A percentile compares a stretch with the other conserved stretches of the same genome.
These are phyloP conservation scores for Blastobotrys illinoisensis DNA, from an alignment of 1,139 yeast genomes.

Conservation along the genomic window DNA sequence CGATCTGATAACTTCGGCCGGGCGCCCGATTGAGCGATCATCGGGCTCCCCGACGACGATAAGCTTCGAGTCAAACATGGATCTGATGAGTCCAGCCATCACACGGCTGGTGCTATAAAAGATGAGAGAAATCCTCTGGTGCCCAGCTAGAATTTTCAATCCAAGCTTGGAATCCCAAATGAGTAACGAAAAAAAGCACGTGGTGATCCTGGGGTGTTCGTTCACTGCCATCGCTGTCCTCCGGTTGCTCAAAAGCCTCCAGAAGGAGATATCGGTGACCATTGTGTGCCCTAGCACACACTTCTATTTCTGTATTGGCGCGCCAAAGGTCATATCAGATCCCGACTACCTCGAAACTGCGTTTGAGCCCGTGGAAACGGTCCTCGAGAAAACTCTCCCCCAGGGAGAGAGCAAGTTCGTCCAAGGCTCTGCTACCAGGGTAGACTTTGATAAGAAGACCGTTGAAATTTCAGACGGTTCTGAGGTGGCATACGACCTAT, in stretches of 20 bases:
- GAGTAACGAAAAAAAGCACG: neutral
- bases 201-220: constrained; percentile 1
- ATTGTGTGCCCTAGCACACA: neutral
- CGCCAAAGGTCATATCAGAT: neutral
- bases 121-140: neutral
- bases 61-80: neutral
- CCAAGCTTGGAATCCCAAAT: neutral
- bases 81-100: too few species aligned
- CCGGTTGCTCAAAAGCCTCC: neutral
- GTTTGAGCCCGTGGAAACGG: neutral
- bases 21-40: neutral
- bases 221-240: neutral
- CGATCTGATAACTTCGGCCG: neutral
- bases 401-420: constrained; percentile 16
- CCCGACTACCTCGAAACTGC: neutral
- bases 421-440: constrained; percentile 32
- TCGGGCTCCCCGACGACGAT: neutral
- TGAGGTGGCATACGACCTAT: constrained; percentile 55
- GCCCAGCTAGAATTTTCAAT: neutral
- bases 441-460: constrained; percentile 24
- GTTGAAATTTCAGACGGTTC: constrained; percentile 28
- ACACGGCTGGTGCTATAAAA: neutral
- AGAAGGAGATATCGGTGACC: neutral
- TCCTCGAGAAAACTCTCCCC: constrained; percentile 14
- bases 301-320: neutral